Percentiles rank a stretch among this genome's conserved stretches.
Conservation (phyloP, 371 early-diverging fungal genomes). For the Mucor indicus region DNA sequence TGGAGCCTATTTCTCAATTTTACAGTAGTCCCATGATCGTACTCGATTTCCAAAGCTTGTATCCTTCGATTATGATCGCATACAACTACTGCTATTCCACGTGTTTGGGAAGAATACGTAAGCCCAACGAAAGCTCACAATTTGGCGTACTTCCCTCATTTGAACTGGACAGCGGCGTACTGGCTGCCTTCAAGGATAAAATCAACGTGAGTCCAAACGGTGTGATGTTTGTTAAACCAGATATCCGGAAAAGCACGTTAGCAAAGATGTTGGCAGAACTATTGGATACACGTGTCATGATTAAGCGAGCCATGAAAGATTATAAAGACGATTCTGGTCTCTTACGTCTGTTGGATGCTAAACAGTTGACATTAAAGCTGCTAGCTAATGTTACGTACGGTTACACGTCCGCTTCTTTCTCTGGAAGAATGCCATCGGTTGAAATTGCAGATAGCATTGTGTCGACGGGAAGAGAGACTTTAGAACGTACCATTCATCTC, state of each 20-base stretch:
- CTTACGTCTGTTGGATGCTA: slow-evolving; percentile 62
- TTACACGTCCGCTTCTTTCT: slow-evolving; percentile 81
- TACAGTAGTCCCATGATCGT: slow-evolving; percentile 83
- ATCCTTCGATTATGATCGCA: slow-evolving; percentile 93
- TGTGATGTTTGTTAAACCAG: slow-evolving; percentile 74
- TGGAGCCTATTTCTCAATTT: slow-evolving; percentile 83
- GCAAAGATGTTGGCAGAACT: slow-evolving; percentile 83
- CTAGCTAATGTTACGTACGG: slow-evolving; percentile 94
- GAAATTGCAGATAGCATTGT: slow-evolving; percentile 93
- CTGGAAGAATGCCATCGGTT: slow-evolving; percentile 88
- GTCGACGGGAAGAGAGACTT: slow-evolving; percentile 74
- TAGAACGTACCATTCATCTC: slow-evolving; percentile 71
- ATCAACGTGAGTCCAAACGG: slow-evolving; percentile 84
- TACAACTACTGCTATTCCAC: slow-evolving; percentile 92
- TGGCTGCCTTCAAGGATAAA: slow-evolving; percentile 60
- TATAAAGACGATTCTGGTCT: slow-evolving; percentile 56
- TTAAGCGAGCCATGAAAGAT: slow-evolving; percentile 80
- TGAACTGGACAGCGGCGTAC: slow-evolving; percentile 16
- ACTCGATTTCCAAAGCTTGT: slow-evolving; percentile 89
- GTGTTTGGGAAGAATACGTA: slow-evolving; percentile 65
- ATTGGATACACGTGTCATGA: slow-evolving; percentile 84
- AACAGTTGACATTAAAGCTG: slow-evolving; percentile 83
- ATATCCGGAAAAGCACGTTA: slow-evolving; percentile 71
- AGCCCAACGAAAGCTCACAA: slow-evolving; percentile 34
- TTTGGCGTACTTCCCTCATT: slow-evolving; percentile 38